Evolutionary conservation across 176 grass and related monocot species (phyloP), one percentile per base, ranked within the genome.

Genomic region (Themeda triandra): DNA sequence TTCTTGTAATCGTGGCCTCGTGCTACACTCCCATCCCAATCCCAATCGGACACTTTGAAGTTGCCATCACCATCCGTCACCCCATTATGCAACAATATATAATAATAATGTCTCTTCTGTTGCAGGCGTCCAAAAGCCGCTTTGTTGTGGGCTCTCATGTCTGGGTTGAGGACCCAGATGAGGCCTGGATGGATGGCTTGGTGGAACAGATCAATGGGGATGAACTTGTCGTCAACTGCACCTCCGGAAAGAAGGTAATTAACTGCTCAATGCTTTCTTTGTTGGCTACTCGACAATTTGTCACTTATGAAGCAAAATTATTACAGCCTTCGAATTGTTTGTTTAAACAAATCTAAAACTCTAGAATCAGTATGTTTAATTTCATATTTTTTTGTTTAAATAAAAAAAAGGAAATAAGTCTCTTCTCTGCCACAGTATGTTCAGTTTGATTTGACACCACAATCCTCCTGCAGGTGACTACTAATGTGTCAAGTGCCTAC

Each of bases 131-230:
- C 73, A 86, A 93, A 81, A 69, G 35, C 64, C 91, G 86, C 79
- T 84, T 98, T 66, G 72, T 82, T 23, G 89, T 92, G 39, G 96
- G 93, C n/a, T 98, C 96, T 70, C 89, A 89, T 76, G 93, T 98
- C 53, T 98, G 96, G 96, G 79, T 85, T 1, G 93, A 95, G 76
- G 93, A 98, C 69, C 78, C 87, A 80, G 91, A 90, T 75, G 93
- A 88, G 85, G 91, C 96, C 71, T 98, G 96, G 96, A 93, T 95
- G 78, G 93, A 98, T 76, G 96, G 96, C 10, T 65, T 92, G 58
- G 89, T 98, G 29, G 85, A 91, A 28, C 87, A 88, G 73, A 27
- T 95, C 65, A 87, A 88, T 49, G 95, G 67, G 27, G 89, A 94
- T 24, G 87, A 98, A 12, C 75, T 95, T 30, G 78, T 89, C 35